phyloP scores from a whole-genome alignment of 805 yeast genomes.

The Metschnikowia similis region DNA sequence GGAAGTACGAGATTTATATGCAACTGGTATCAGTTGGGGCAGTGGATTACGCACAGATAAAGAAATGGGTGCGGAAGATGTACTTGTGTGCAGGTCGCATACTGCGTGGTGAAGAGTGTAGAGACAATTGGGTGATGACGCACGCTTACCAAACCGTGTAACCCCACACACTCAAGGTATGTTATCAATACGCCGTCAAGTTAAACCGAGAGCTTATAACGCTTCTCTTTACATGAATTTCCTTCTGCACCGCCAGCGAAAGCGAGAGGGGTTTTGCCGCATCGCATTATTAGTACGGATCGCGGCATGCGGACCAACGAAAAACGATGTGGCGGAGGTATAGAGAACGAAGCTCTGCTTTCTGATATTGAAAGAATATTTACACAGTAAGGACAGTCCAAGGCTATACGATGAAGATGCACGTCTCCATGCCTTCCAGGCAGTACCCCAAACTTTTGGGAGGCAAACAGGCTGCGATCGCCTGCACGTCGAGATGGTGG shows the following conservation, averaged over 20 bases:
- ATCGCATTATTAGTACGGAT: neutral
- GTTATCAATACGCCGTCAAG: conserved; percentile 1
- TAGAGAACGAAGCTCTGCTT: neutral
- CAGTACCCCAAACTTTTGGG: neutral
- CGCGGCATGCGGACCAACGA: neutral
- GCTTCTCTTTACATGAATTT: neutral
- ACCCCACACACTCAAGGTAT: neutral
- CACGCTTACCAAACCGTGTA: neutral
- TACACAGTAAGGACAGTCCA: neutral
- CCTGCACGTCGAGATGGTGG: neutral
- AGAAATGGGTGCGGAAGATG: conserved; percentile 1
- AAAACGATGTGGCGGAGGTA: neutral
- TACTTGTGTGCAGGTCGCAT: neutral
- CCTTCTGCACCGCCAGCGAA: neutral
- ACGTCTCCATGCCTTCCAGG: neutral
- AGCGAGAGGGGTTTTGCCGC: neutral
- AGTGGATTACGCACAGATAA: conserved; percentile 1
- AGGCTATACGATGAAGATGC: neutral
- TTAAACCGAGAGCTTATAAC: neutral
- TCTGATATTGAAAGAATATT: neutral
- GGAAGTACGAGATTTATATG: conserved; percentile 1
- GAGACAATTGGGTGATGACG: neutral
- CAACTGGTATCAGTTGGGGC: conserved; percentile 1
- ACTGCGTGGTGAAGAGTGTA: neutral
- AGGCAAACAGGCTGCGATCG: neutral